Evolutionary conservation across 2,329 filamentous ascomycete species (phyloP).

Genomic region (Exophiala sp.): DNA sequence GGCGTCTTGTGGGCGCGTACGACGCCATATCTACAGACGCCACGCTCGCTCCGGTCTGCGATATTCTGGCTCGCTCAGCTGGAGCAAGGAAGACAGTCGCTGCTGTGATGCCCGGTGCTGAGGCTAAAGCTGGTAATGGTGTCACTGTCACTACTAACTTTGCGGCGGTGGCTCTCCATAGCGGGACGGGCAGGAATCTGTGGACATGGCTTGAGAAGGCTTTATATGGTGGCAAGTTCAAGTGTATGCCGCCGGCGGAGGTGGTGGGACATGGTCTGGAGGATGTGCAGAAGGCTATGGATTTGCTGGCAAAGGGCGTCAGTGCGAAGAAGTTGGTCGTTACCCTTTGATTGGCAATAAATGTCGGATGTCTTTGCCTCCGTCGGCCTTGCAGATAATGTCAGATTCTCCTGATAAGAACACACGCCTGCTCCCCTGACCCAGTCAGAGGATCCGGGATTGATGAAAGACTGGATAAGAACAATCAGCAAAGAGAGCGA

Average conservation of each 20-base stretch:
- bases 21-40: conserved; percentile 12
- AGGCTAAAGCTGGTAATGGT: conserved; percentile 4
- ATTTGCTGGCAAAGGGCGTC: conserved; percentile 36
- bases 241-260: conserved; percentile 33
- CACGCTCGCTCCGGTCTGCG: conserved; percentile 12
- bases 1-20: conserved; percentile 10
- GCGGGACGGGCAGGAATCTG: conserved; percentile 58
- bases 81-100: conserved; percentile 10
- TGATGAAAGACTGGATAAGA: too few relatives aligned
- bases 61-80: conserved; percentile 2
- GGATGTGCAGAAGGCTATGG: conserved; percentile 35
- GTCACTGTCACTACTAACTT: conserved; percentile 33
- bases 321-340: conserved; percentile 39
- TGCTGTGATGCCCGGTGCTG: conserved; percentile 9
- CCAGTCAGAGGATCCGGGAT: too few relatives aligned
- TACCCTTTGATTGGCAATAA: conserved; percentile 6
- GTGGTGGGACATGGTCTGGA: conserved; percentile 38
- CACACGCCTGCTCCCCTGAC: too few relatives aligned
- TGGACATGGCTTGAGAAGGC: conserved; percentile 32
- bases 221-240: conserved; percentile 29
- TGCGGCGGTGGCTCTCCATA: conserved; percentile 38
- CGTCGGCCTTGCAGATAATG: too few relatives aligned
- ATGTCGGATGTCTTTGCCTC: not conserved
- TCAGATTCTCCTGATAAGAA: too few relatives aligned
- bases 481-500: too few relatives aligned